Evolutionary conservation across 1,284 basidiomycete genomes (phyloP).

Genomic region (Grifola frondosa): DNA sequence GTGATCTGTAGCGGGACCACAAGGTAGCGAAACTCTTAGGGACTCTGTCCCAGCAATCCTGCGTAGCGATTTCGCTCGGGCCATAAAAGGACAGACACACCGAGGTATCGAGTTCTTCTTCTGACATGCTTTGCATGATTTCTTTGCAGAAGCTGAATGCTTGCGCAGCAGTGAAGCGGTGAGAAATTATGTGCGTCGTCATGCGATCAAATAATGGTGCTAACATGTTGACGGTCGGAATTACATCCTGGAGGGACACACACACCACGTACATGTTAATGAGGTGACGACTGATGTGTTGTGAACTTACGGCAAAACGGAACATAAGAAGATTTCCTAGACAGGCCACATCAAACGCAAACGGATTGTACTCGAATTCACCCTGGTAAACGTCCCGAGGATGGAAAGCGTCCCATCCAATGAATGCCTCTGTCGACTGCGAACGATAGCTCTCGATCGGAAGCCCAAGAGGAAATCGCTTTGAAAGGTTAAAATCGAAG

Average conservation of each 20-base stretch:
- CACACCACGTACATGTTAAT: background rate
- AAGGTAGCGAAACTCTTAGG: no score
- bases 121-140: no score
- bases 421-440: background rate
- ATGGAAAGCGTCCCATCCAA: background rate
- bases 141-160: conserved; percentile 4
- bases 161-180: conserved; percentile 6
- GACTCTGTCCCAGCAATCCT: no score
- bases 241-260: background rate
- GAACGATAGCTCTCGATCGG: background rate
- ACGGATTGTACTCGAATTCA: conserved; percentile 6
- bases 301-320: conserved; percentile 2
- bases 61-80: no score
- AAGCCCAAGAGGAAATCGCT: background rate
- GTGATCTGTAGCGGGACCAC: no score
- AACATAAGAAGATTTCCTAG: conserved; percentile 2
- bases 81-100: no score
- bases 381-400: background rate
- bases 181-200: conserved; percentile 7
- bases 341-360: conserved; percentile 8
- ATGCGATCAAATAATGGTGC: conserved; percentile 8
- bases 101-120: no score
- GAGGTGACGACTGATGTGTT: background rate
- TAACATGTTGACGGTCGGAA: background rate
- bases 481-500: conserved; percentile 7